Evolutionary conservation across 2,329 filamentous ascomycete genomes (phyloP).

Genomic region (Sporothrix dimorphospora): DNA sequence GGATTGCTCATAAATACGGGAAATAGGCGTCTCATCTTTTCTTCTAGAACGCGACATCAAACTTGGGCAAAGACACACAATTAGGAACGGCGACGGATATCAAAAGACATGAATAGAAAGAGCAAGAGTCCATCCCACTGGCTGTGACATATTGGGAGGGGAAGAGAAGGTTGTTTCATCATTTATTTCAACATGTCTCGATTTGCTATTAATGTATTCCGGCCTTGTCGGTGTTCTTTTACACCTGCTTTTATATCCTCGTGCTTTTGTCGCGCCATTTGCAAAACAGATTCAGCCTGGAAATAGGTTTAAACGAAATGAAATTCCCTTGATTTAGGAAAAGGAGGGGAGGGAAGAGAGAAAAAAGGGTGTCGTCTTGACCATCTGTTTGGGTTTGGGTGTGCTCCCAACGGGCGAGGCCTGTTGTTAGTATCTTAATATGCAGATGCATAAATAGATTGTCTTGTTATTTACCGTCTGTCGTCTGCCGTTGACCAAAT

Average conservation of each 20-base stretch:
- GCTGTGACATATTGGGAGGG: neutral
- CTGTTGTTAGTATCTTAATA: neutral
- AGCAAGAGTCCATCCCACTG: neutral
- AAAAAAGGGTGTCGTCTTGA: neutral
- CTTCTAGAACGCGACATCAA: slow-evolving; percentile 2
- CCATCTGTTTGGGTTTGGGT: neutral
- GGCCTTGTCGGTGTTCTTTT: neutral
- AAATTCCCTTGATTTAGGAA: neutral
- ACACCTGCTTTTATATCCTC: neutral
- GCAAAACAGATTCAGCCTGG: neutral
- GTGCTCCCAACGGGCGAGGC: neutral
- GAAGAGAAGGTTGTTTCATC: neutral
- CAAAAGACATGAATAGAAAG: neutral
- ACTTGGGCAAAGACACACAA: neutral
- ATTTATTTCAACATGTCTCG: neutral
- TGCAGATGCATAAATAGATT: neutral
- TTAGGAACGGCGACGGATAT: neutral
- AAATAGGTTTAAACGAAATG: neutral
- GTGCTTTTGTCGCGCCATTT: neutral
- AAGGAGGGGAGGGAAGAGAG: neutral
- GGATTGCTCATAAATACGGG: neutral
- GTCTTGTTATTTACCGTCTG: neutral
- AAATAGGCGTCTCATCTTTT: neutral
- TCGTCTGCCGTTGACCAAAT: neutral
- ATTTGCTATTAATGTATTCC: neutral